phyloP scores from a whole-genome alignment of 73 alveolate species.

The Tetrahymena malaccensis region DNA sequence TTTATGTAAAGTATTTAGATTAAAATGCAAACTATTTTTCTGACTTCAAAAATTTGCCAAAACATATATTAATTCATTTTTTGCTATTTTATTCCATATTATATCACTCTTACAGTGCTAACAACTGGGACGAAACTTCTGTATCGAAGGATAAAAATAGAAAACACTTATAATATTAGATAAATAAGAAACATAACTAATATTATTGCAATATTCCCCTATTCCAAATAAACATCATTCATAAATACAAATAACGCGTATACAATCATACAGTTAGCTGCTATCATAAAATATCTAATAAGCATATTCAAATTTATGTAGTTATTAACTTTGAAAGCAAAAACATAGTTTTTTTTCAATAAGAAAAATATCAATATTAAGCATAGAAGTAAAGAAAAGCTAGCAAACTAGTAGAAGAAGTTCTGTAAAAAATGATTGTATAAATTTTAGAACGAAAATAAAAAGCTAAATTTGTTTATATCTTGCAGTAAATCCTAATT shows the following conservation, averaged over 20 bases:
- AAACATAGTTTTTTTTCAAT: not conserved
- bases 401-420: not conserved
- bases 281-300: not conserved
- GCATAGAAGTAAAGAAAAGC: not conserved
- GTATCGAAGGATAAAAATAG: not conserved
- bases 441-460: not conserved
- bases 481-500: not conserved
- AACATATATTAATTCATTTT: not conserved
- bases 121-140: not conserved
- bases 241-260: not conserved
- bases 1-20: not conserved
- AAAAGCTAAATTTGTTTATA: not conserved
- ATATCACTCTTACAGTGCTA: not conserved
- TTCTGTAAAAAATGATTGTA: not conserved
- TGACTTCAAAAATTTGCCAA: not conserved
- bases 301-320: not conserved
- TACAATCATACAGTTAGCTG: not conserved
- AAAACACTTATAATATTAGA: too few species aligned
- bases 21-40: not conserved
- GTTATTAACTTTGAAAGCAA: not conserved
- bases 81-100: not conserved
- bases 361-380: not conserved
- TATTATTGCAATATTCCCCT: not conserved
- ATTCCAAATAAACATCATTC: not conserved
- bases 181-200: not conserved